phyloP scores from a whole-genome alignment of 441 rosid genomes.

The Populus tomentosa region DNA sequence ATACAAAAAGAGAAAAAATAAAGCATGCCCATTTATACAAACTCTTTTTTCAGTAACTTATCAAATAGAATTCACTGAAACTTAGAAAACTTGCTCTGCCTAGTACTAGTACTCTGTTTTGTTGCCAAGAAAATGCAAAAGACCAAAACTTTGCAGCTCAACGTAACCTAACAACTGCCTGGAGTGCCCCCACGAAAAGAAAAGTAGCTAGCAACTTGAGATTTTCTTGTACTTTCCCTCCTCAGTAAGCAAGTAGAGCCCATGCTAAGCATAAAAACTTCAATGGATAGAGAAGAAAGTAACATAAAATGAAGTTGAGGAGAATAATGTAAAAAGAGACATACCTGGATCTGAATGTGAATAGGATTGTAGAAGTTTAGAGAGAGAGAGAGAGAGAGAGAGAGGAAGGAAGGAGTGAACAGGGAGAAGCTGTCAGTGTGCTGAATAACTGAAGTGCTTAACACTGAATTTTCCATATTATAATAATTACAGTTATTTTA shows the following conservation, averaged over 20 bases:
- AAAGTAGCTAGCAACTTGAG: background rate
- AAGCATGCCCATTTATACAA: background rate
- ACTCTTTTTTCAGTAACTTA: background rate
- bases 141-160: background rate
- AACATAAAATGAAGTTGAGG: background rate
- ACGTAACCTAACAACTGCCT: background rate
- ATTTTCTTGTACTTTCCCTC: background rate
- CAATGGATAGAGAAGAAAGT: background rate
- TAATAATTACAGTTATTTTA: no score
- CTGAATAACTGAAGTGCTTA: background rate
- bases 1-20: background rate
- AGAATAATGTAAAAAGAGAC: conserved; percentile 14
- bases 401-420: background rate
- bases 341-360: conserved; percentile 49
- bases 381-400: background rate
- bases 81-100: background rate
- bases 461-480: no score
- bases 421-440: background rate
- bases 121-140: background rate
- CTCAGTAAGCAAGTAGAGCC: conserved; percentile 15
- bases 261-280: conserved; percentile 1
- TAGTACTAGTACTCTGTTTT: background rate
- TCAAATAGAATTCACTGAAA: background rate
- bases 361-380: background rate
- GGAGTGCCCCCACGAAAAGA: background rate